These are phyloP conservation scores for Aspergillus unguis DNA, from an alignment of 2,329 filamentous ascomycete genomes.

Conservation along the genomic window DNA sequence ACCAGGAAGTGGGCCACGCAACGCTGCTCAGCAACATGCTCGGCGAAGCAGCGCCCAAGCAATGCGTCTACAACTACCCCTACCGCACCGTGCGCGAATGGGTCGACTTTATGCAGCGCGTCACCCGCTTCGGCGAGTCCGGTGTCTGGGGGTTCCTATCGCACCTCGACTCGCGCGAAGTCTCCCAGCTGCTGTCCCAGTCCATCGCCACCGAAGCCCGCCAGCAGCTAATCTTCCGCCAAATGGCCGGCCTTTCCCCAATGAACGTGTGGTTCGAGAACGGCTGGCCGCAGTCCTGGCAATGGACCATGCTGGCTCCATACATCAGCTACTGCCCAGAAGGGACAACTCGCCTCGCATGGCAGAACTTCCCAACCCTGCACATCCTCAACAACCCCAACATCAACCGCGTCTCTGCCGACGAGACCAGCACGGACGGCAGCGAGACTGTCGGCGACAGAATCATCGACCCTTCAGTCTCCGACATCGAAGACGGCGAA, in stretches of 20 bases:
- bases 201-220: conserved; percentile 75
- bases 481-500: neutral
- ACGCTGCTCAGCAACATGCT: conserved; percentile 76
- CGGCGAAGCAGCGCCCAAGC: conserved; percentile 64
- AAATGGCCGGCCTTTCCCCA: conserved; percentile 74
- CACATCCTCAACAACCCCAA: conserved; percentile 74
- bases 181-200: conserved; percentile 69
- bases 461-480: conserved; percentile 5
- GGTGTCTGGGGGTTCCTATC: conserved; percentile 78
- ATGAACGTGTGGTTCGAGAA: conserved; percentile 81
- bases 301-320: conserved; percentile 75
- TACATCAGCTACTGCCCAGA: conserved; percentile 74
- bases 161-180: conserved; percentile 72
- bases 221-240: conserved; percentile 80
- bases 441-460: conserved; percentile 8
- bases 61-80: conserved; percentile 81
- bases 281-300: conserved; percentile 79
- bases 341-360: conserved; percentile 70
- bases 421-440: neutral
- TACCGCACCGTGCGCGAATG: conserved; percentile 71
- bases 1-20: conserved; percentile 75
- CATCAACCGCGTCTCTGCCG: conserved; percentile 14
- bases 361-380: conserved; percentile 79
- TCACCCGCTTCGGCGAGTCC: conserved; percentile 77
- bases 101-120: conserved; percentile 78